These are phyloP conservation scores for Mortierella sp. DNA, from an alignment of 371 early-diverging fungal genomes.

Conservation along the genomic window DNA sequence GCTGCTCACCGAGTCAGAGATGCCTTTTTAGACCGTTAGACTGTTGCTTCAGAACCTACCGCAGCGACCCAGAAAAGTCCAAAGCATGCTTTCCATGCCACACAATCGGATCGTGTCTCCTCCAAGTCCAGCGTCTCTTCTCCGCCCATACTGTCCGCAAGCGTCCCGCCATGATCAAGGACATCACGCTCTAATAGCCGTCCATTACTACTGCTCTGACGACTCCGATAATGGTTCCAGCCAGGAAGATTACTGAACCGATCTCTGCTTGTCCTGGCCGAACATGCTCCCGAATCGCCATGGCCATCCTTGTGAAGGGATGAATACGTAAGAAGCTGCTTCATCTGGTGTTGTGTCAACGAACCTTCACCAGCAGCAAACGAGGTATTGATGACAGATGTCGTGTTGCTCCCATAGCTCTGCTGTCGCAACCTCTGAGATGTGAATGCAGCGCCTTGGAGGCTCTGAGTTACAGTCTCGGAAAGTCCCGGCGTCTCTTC, in stretches of 20 bases:
- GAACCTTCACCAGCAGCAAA: background rate
- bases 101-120: constrained; percentile 7
- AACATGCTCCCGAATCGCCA: background rate
- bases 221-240: constrained; percentile 26
- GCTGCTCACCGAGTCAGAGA: too few relatives aligned
- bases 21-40: too few relatives aligned
- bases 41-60: too few relatives aligned
- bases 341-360: constrained; percentile 1
- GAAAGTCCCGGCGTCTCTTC: background rate
- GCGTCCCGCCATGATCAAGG: constrained; percentile 23
- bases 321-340: too few relatives aligned
- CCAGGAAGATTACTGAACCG: constrained; percentile 26
- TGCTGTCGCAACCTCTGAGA: background rate
- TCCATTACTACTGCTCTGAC: constrained; percentile 23
- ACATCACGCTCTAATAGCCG: constrained; percentile 22
- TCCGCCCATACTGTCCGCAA: constrained; percentile 6
- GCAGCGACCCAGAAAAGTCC: constrained; percentile 11
- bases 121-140: background rate
- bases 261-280: constrained; percentile 12
- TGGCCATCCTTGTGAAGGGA: constrained; percentile 4
- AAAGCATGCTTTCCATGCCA: constrained; percentile 45
- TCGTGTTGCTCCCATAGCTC: background rate
- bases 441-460: background rate
- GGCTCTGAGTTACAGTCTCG: background rate
- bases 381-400: background rate